Percentiles rank a stretch among this genome's conserved stretches.
phyloP scores from a whole-genome alignment of 768 basidiomycete species.

The Antrodiella citrinella region DNA sequence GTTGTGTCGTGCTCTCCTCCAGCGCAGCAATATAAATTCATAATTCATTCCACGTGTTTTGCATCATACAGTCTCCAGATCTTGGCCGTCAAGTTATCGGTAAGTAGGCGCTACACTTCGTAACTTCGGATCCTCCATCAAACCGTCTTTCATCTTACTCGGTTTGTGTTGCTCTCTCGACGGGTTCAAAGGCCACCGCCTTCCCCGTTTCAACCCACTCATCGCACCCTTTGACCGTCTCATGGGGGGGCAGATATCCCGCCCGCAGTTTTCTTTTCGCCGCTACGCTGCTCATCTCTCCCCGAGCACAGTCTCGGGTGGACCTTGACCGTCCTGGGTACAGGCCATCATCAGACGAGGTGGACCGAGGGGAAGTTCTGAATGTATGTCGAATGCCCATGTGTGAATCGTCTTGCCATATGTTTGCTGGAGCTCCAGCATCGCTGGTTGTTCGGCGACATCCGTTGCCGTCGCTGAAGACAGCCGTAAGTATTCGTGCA shows the following conservation, averaged over 20 bases:
- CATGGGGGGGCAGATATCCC: constrained; percentile 31
- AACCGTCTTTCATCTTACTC: neutral
- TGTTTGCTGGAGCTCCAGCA: constrained; percentile 37
- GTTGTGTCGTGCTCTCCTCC: neutral
- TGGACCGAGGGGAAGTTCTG: constrained; percentile 36
- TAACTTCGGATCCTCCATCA: neutral
- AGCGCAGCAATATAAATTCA: neutral
- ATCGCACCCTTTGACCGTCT: constrained; percentile 29
- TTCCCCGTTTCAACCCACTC: constrained; percentile 29
- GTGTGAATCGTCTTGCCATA: constrained; percentile 41
- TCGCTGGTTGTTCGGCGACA: constrained; percentile 28
- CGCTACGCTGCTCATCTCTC: constrained; percentile 24
- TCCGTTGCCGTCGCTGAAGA: constrained; percentile 25
- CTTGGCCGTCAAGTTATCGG: too few relatives aligned
- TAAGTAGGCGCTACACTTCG: too few relatives aligned
- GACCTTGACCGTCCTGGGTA: constrained; percentile 27
- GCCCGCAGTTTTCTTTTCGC: constrained; percentile 26
- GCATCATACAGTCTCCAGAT: too few relatives aligned
- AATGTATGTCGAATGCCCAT: constrained; percentile 30
- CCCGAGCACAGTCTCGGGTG: constrained; percentile 23
- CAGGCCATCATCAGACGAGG: constrained; percentile 41
- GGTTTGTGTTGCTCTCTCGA: constrained; percentile 17
- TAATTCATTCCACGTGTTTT: neutral
- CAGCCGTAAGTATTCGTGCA: neutral
- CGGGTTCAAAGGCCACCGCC: constrained; percentile 26